Evolutionary conservation across 2,329 filamentous ascomycete species (phyloP), one percentile per base, ranked within the genome.

Genomic region (Apiospora malaysiana): DNA sequence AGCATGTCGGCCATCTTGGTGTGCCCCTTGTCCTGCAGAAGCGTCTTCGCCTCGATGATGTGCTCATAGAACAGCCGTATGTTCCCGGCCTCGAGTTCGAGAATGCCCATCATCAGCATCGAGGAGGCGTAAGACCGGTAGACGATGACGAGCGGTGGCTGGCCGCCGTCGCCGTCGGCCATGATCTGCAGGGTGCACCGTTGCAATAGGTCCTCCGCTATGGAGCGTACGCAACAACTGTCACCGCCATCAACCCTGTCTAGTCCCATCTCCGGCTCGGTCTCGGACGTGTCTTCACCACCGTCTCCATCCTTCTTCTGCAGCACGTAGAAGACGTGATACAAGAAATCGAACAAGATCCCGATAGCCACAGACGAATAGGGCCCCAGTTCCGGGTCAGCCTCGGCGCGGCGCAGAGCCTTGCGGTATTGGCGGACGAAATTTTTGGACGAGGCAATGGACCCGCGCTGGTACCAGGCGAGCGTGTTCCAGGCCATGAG

Each of bases 401-500:
- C 18, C 32, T 63, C 56, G 56, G 56, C 56, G 18, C 21, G 32
- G 8, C 21, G 32, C 56, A 63, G 18, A 16, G 56, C 56, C 56
- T 40, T 63, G 56, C 56, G 56, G 56, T 63, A 63, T 32, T 63
- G 56, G 32, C 18, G 18, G 32, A 40, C 56, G 4, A 63, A 40
- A 4, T 40, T 63, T 27, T 59, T 37, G 51, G 16, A 18, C 51
- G 51, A 59, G 51, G 56, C 56, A 1, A 32, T 32, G 32, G 56
- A 40, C 7, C 51, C 56, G 32, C 56, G 56, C 32, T 63, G 56
- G 56, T 63, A 63, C 56, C 56, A 63, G 8, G 56, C 56, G 18
- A 63, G 56, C 18, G 56, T 63, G 56, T 63, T 63, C 56, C 56
- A 63, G 32, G 56, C 40, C 56, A 63, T 63, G 32, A 63, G 56